These are phyloP conservation scores for Antitrichia curtipendula DNA, from an alignment of 225 moss, liverwort and hornwort genomes.

Conservation along the genomic window DNA sequence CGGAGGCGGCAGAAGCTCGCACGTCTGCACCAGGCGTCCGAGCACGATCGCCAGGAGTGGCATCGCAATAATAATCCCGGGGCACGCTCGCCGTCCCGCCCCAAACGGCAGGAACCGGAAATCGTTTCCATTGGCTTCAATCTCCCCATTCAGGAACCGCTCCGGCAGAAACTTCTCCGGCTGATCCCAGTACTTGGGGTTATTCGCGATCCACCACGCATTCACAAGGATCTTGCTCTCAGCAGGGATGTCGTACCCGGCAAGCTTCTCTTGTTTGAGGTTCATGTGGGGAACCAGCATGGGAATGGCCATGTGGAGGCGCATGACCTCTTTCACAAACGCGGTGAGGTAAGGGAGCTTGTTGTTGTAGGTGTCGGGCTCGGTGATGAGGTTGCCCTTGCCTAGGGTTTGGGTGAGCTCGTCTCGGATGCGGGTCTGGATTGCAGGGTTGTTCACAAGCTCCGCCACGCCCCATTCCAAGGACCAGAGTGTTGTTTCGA, in stretches of 20 bases:
- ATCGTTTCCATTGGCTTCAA: constrained; percentile 17
- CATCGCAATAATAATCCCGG: constrained; percentile 31
- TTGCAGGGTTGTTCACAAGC: constrained; percentile 50
- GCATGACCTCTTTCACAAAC: constrained; percentile 33
- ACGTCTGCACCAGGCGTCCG: constrained; percentile 12
- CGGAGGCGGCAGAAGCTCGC: constrained; percentile 13
- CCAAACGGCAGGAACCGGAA: constrained; percentile 33
- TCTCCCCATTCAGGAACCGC: constrained; percentile 3
- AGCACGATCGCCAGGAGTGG: constrained; percentile 16
- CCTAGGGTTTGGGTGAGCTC: constrained; percentile 39
- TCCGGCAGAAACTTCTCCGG: constrained; percentile 43
- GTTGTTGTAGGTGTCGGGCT: constrained; percentile 36
- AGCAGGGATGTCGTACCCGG: constrained; percentile 36
- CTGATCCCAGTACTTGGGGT: constrained; percentile 18
- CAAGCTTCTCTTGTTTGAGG: constrained; percentile 22
- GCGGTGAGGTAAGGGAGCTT: constrained; percentile 31
- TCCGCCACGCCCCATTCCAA: constrained; percentile 76
- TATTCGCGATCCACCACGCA: constrained; percentile 44
- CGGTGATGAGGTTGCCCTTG: constrained; percentile 32
- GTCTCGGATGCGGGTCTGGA: constrained; percentile 16
- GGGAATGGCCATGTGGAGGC: constrained; percentile 39
- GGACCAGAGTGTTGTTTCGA: constrained; percentile 65
- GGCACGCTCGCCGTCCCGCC: constrained; percentile 20
- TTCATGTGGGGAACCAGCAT: constrained; percentile 41
- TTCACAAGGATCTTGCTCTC: constrained; percentile 44